A percentile compares a stretch with the other conserved stretches of the same genome.
These are phyloP conservation scores for Myochromella boudieri DNA, from an alignment of 768 basidiomycete species.

Conservation along the genomic window DNA sequence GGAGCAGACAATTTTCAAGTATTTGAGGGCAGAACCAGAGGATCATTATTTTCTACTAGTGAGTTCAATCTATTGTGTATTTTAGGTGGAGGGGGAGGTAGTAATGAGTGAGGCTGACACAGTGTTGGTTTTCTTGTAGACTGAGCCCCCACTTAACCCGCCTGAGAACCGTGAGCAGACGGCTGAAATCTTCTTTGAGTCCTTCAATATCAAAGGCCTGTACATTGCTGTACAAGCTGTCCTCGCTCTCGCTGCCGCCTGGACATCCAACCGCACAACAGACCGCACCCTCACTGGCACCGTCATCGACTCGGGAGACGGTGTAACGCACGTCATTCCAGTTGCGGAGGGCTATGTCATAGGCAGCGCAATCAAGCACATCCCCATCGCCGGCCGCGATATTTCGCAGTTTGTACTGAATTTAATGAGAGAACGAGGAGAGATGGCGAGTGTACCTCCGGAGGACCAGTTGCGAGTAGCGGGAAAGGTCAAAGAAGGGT, in stretches of 20 bases:
- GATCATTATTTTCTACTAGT: constrained; percentile 98
- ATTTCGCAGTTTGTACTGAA: constrained; percentile 97
- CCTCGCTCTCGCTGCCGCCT: constrained; percentile 95
- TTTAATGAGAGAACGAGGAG: constrained; percentile 92
- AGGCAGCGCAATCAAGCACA: constrained; percentile 97
- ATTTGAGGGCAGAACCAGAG: constrained; percentile 96
- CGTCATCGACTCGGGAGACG: constrained; percentile 98
- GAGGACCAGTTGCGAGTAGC: constrained; percentile 94
- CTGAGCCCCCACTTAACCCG: constrained; percentile 97
- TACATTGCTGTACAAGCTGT: constrained; percentile 99
- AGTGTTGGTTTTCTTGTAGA: constrained; percentile 45
- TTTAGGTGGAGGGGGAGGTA: background rate
- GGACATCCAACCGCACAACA: constrained; percentile 87
- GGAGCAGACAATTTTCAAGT: constrained; percentile 99
- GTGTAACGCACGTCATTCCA: constrained; percentile 98
- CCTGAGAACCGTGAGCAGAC: constrained; percentile 99
- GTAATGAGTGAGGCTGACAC: background rate
- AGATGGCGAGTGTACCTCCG: constrained; percentile 86
- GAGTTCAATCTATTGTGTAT: constrained; percentile 29
- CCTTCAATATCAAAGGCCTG: constrained; percentile 97
- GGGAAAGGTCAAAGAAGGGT: constrained; percentile 94
- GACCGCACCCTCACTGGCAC: constrained; percentile 95
- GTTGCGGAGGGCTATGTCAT: constrained; percentile 98
- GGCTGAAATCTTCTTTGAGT: constrained; percentile 99
- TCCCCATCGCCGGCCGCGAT: constrained; percentile 97